Evolutionary conservation across 345 rosid genomes (phyloP), one percentile per base, ranked within the genome.

Genomic region (Moricandia moricandioides): DNA sequence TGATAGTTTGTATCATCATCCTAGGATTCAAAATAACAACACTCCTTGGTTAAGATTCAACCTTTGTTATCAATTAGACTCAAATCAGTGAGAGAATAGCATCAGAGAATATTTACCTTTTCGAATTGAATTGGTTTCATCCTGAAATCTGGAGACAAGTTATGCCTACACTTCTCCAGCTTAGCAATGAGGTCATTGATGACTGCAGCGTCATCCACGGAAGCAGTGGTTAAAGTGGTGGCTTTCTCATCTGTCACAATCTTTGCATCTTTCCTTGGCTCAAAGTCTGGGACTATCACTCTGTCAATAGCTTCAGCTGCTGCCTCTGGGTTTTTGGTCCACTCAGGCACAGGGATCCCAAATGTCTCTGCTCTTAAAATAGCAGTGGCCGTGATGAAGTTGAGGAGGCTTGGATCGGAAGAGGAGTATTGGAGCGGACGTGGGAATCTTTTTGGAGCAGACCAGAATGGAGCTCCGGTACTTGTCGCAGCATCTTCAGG

Each of bases 1-100:
- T 89, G 94, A 63, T 86, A 87, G 83, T 89, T 87, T 17, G 91
- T 83, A 62, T 89, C 90, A 69, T 87, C 89, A 72, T 89, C 91
- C 98, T 92, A 57, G 1, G 13, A 47, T 61, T 37, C 58, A 66
- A 57, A 57, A 59, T 34, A 47, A 58, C 59, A 24, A 62, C 37
- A 33, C 54, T 67, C 27, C 12, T 31, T 16, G 0, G 6, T 7
- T 62, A 47, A n/a, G 18, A 47, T 47, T 40, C 49, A 40, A 45
- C 52, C 17, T 13, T 45, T n/a, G 52, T 2, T n/a, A 45, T n/a
- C 52, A 6, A n/a, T 45, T 45, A 45, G 8, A 45, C n/a, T 45
- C n/a, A 7, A 33, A 33, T 33, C 8, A 45, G 52, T 45, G 52
- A n/a, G 52, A n/a, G 18, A n/a, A 6, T 47, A n/a, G 18, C 18